Evolutionary conservation across 108 stramenopile species (phyloP), one percentile per base, ranked within the genome.

Genomic region (Skeletonema costatum): DNA sequence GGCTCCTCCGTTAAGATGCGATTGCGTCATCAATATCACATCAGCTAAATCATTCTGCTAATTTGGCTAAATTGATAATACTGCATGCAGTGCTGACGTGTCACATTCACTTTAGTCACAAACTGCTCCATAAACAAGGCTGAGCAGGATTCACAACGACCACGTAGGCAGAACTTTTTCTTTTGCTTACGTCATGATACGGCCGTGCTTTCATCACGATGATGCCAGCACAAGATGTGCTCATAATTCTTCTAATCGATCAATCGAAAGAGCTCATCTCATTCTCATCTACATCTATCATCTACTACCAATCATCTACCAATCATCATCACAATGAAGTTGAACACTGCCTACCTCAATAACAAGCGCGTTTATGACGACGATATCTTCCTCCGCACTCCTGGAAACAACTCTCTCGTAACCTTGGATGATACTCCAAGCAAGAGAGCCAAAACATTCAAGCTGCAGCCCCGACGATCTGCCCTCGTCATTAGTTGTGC

Each of bases 401-500:
- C 53, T 2, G 25, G 53, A 56, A 29, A 11, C 25, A 56, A 9
- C 21, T 56, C 53, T 9, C 21, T 25, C 53, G 25, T 25, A 7
- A 25, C 19, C 2, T n/a, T 5, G 44, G 53, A 29, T 2, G 21
- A 25, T 56, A 21, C 53, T 56, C 53, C 21, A 10, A 56, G 16
- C 25, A 56, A 56, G 7, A 56, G 25, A 29, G 25, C 53, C 53
- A 56, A 56, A 2, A 56, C 21, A 5, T 56, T 56, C 53, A 21
- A 25, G 53, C 53, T 56, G 5, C n/a, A 51, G 53, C 25, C 53
- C 9, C 53, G 53, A 21, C 53, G 53, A 56, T 29, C 25, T 56
- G 53, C 53, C 25, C 2, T 56, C 64, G 25, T 56, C 4, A 17
- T 17, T 21, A 95, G 90, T 61, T 95, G 92, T 90, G 83, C 86